These are phyloP conservation scores for Ulota crispa DNA, from an alignment of 225 moss, liverwort and hornwort genomes.

Conservation along the genomic window DNA sequence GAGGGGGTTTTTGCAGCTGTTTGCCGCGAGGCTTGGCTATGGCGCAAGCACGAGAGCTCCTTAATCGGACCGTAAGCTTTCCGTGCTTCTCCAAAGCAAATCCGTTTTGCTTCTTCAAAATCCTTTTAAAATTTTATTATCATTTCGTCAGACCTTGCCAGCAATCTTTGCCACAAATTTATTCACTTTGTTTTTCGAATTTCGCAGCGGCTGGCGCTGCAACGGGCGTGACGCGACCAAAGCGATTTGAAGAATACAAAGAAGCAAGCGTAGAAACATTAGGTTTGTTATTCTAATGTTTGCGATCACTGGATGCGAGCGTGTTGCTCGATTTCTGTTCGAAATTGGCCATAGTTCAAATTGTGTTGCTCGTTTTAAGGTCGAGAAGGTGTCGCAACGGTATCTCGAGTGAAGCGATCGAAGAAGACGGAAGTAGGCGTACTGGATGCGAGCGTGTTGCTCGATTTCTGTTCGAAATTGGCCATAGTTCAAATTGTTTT, in stretches of 20 bases:
- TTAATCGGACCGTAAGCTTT: background rate
- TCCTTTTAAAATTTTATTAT: background rate
- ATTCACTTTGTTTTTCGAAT: background rate
- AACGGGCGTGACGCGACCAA: background rate
- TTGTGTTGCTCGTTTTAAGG: background rate
- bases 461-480: background rate
- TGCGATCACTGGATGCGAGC: background rate
- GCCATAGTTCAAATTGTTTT: background rate
- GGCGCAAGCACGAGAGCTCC: constrained; percentile 11
- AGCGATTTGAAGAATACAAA: background rate
- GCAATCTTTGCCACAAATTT: background rate
- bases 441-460: background rate
- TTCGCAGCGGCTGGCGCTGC: background rate
- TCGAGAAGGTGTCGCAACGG: background rate
- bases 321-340: too few relatives aligned
- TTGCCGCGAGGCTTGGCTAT: background rate
- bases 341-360: background rate
- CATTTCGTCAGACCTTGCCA: background rate
- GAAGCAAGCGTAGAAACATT: background rate
- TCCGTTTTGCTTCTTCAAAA: background rate
- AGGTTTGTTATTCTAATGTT: background rate
- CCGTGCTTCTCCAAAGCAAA: background rate
- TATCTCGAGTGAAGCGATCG: background rate
- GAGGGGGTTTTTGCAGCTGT: background rate
- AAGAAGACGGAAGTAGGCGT: background rate